Base-by-base conservation (phyloP, 2,329 filamentous ascomycete genomes). In the Trichoderma brevicompactum region DNA sequence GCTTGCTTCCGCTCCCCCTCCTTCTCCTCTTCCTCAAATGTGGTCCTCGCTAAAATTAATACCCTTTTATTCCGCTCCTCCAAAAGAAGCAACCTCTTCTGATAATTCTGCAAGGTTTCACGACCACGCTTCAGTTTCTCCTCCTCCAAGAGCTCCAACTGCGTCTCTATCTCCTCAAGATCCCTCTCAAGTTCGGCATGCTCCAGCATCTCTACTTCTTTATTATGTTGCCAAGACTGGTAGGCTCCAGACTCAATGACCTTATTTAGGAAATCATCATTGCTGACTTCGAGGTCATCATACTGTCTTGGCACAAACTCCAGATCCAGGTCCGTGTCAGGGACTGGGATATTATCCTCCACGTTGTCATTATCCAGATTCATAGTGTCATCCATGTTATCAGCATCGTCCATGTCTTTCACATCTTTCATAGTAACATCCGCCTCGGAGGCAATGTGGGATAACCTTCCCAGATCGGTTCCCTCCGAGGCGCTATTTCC, bases 171-270 rank as follows among this genome's bases (percentile, higher is more conserved):
- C 23, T 28, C 5, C 23, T 28, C 5, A 28, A 28, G 2, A 28
- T 3, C 2, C 23, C 23, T 28, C 23, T 28, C 23, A 3, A 3
- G 2, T 28, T 28, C 23, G 38, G 38, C 41, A 44, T 15, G 41
- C n/a, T 15, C 12, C 5, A n/a, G 41, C 41, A 7, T 34, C 13
- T 50, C 12, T 12, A 23, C 52, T 13, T 41, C 36, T 40, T 28
- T 5, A 12, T 44, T 19, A 2, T 44, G 3, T 44, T 7, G 23
- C 54, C 41, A 44, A 23, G 44, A 60, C 34, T 49, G 56, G 19
- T 49, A 60, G 40, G 44, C 34, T 60, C 56, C 56, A 17, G 56
- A 60, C 32, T 50, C 46, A 17, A 60, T 60, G n/a, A 60, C 32
- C 12, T n/a, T 40, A 7, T 60, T 48, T n/a, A 60, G 19, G 9